Evolutionary conservation across 2,329 filamentous ascomycete genomes (phyloP).

Genomic region (Fusarium multiceps): DNA sequence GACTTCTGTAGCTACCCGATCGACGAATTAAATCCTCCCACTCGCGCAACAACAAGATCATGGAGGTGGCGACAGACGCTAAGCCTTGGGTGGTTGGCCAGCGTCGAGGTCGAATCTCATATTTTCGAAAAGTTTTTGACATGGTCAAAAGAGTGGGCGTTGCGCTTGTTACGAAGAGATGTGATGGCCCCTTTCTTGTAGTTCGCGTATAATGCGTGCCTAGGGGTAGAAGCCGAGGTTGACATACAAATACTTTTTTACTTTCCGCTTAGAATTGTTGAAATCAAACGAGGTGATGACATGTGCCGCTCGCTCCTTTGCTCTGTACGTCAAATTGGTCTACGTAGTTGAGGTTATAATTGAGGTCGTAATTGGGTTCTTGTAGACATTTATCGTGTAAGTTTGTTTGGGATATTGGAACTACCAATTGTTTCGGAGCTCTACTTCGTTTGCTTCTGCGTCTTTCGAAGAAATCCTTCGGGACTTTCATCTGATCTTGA

Average conservation of each 20-base stretch:
- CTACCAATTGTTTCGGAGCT: background rate
- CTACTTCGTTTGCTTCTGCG: background rate
- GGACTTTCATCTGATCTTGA: background rate
- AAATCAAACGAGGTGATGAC: constrained; percentile 47
- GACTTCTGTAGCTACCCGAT: constrained; percentile 47
- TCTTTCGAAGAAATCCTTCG: background rate
- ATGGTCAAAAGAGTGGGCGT: constrained; percentile 64
- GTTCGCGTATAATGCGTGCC: constrained; percentile 61
- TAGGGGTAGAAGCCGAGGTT: constrained; percentile 66
- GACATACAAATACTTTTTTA: constrained; percentile 66
- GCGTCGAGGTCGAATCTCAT: constrained; percentile 64
- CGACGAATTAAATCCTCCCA: constrained; percentile 50
- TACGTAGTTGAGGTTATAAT: background rate
- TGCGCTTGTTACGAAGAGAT: constrained; percentile 60
- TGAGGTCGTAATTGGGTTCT: background rate
- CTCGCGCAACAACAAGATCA: constrained; percentile 55
- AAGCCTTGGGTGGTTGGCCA: constrained; percentile 58
- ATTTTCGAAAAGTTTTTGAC: constrained; percentile 68
- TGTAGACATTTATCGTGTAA: background rate
- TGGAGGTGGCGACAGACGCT: constrained; percentile 58
- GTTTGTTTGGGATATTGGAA: background rate
- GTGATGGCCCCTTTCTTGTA: constrained; percentile 62
- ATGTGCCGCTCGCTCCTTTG: constrained; percentile 6
- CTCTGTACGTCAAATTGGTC: background rate
- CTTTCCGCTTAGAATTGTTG: constrained; percentile 53